Evolutionary conservation across 257 asterid genomes (phyloP), one percentile per base, ranked within the genome.

Genomic region (Schizonepeta tenuifolia): DNA sequence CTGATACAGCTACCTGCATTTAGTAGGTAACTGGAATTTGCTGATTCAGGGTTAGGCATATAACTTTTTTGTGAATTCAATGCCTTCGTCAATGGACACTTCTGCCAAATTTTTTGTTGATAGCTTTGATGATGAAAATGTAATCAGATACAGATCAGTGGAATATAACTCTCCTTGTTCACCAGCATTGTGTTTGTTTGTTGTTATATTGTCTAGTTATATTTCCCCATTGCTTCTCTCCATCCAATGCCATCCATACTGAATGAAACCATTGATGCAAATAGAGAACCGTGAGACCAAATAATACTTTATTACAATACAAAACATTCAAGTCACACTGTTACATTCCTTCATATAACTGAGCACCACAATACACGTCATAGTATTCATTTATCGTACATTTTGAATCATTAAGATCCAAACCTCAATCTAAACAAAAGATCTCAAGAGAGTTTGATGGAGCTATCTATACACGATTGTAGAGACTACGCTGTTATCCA

Each of bases 1-100:
- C 77, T 94, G 83, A 84, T 21, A 15, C 26, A 17, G 77, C 36
- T 61, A 13, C 36, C 55, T 18, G 73, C 51, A 60, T 54, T 53
- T 69, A 8, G 26, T 59, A 35, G 69, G 61, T 65, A 44, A 73
- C 64, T 28, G 53, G 73, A 67, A 66, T 67, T 31, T 56, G 59
- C 63, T 38, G 69, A 57, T 71, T 26, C 21, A 40, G 11, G 51
- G 56, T 28, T 3, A 28, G 38, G 57, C 0, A 11, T 33, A 2
- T 60, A 47, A 50, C 38, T 54, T 58, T 74, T 47, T n/a, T 54
- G 35, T 70, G 78, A 44, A 20, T 40, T 71, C 53, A 33, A 21
- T 43, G 58, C 24, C 60, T 64, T 73, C 36, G 70, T 33, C 54
- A 5, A 11, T 62, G 64, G 80, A 38, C 17, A 11, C 61, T 79